Base-by-base conservation (phyloP, 192 early-diverging fungal species). In the Mycoemilia scoparia region DNA sequence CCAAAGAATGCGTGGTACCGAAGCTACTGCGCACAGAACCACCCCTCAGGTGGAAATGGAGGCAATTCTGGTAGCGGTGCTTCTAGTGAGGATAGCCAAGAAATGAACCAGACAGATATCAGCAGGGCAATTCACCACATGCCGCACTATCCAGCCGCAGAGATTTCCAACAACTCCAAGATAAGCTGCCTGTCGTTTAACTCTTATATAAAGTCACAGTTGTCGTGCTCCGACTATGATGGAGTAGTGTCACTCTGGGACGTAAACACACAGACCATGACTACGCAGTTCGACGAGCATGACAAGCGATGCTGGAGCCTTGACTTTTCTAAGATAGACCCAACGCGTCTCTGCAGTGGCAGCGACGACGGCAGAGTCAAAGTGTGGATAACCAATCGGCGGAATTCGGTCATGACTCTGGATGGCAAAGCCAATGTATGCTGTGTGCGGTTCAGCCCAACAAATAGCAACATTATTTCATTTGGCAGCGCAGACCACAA, bases 171-270 rank as follows among this genome's bases (percentile, higher is more conserved):
- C 54, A 42, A 69, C 13, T 71, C 74, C 28, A 96, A 96, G 56
- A 90, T 96, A 45, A 96, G 89, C 49, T 91, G 82, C 41, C 48
- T 97, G 20, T 78, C 83, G 18, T 97, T 78, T 70, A 93, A 86
- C 57, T 67, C 76, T 7, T 83, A 84, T 45, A 72, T 84, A 35
- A 86, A 90, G 60, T 64, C 73, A 7, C 73, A 82, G 34, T 62
- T 97, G n/a, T 74, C 71, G 15, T 77, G 80, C 31, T 80, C 84
- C 1, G 92, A 97, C 52, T 93, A 91, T 43, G 87, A 91, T 37
- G 88, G 88, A 4, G 64, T 82, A 2, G 75, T 97, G 10, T 71
- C 76, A 15, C 45, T 97, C 8, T 93, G 88, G 88, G 88, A 96
- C 51, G 69, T 73, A 2, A 52, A 59, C 13, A 69, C 70, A 5